Evolutionary conservation across 345 rosid genomes (phyloP).

Genomic region (Eutrema japonicum): DNA sequence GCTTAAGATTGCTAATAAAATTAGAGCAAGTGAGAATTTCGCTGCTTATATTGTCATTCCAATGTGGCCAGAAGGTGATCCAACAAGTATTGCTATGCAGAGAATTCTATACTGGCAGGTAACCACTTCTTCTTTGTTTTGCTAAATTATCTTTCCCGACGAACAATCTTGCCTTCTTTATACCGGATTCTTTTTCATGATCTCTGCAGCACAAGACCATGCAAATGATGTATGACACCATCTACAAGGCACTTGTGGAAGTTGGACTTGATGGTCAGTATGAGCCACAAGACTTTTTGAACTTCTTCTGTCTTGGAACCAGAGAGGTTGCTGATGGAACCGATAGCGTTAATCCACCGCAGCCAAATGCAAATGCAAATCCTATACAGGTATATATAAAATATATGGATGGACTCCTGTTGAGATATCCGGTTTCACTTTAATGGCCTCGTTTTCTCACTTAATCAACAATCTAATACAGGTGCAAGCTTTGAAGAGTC

Average conservation of each 20-base stretch:
- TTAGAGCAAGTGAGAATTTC: slow-evolving; percentile 79
- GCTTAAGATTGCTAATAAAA: slow-evolving; percentile 82
- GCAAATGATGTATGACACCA: slow-evolving; percentile 91
- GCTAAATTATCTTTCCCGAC: neutral
- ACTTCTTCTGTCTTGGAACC: slow-evolving; percentile 95
- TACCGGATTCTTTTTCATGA: neutral
- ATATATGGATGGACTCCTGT: neutral
- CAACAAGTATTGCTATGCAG: slow-evolving; percentile 61
- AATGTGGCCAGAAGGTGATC: slow-evolving; percentile 96
- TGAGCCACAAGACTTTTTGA: slow-evolving; percentile 85
- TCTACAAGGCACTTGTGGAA: slow-evolving; percentile 78
- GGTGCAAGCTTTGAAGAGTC: slow-evolving; percentile 61
- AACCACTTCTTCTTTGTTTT: slow-evolving; percentile 9
- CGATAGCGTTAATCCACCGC: neutral
- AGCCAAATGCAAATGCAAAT: slow-evolving; percentile 38
- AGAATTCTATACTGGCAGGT: slow-evolving; percentile 94
- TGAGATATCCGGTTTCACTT: neutral
- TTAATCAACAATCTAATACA: slow-evolving; percentile 39
- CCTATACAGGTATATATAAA: slow-evolving; percentile 53
- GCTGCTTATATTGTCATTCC: slow-evolving; percentile 89
- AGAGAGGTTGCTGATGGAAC: slow-evolving; percentile 58
- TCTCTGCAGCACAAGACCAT: slow-evolving; percentile 76
- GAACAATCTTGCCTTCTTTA: slow-evolving; percentile 5
- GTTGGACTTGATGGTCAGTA: slow-evolving; percentile 65
- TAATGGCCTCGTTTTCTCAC: neutral